Evolutionary conservation across 2,329 filamentous ascomycete species (phyloP).

Genomic region (Cadophora luteo-olivacea): DNA sequence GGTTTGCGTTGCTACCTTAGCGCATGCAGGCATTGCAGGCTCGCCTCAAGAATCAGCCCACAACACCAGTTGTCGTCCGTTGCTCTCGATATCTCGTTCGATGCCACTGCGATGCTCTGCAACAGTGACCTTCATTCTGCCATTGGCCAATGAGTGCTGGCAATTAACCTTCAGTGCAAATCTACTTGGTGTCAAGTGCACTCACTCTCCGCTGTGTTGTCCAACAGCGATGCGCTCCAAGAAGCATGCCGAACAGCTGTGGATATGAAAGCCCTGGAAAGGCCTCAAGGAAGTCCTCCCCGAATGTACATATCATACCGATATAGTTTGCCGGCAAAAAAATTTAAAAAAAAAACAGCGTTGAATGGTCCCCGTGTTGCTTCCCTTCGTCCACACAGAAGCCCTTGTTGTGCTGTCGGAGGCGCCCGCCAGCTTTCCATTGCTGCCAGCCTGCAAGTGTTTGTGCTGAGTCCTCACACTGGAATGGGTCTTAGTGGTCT

Average conservation of each 20-base stretch:
- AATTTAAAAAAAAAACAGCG: background rate
- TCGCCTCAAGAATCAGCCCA: slow-evolving; percentile 35
- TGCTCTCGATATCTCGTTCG: slow-evolving; percentile 21
- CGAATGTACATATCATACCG: background rate
- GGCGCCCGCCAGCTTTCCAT: slow-evolving; percentile 27
- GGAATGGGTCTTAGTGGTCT: slow-evolving; percentile 9
- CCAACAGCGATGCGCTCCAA: background rate
- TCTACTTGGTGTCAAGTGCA: slow-evolving; percentile 8
- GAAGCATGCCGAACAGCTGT: background rate
- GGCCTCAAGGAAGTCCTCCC: slow-evolving; percentile 3
- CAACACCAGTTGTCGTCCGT: slow-evolving; percentile 31
- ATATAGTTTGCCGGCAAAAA: slow-evolving; percentile 1
- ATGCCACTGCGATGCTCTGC: background rate
- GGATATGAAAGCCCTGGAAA: background rate
- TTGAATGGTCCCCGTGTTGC: background rate
- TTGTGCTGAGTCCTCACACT: slow-evolving; percentile 8
- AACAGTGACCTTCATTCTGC: background rate
- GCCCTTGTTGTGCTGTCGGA: slow-evolving; percentile 19
- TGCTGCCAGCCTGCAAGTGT: slow-evolving; percentile 8
- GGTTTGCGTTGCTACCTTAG: background rate
- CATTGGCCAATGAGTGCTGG: slow-evolving; percentile 15
- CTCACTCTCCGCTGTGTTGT: slow-evolving; percentile 9
- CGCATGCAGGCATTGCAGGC: slow-evolving; percentile 1
- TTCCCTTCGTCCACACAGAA: slow-evolving; percentile 9
- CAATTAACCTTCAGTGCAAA: background rate